Evolutionary conservation across 2,329 filamentous ascomycete genomes (phyloP).

Genomic region (Ceratocystiopsis minuta): DNA sequence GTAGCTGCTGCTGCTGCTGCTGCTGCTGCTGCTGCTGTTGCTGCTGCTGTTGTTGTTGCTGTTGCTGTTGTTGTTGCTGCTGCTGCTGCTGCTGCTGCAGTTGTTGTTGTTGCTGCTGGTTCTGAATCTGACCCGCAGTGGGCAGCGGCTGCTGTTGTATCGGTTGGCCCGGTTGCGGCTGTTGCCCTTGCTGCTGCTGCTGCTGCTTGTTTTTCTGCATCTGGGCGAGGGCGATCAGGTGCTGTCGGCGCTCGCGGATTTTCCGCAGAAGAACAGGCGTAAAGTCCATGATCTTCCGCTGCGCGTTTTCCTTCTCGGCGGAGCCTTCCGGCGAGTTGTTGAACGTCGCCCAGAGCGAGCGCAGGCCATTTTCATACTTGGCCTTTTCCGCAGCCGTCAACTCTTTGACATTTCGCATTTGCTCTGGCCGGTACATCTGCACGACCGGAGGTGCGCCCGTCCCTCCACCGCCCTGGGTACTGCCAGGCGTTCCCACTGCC

Average conservation of each 20-base stretch:
- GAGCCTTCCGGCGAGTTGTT: conserved; percentile 30
- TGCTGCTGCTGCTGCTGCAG: conserved; percentile 4
- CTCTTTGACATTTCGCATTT: conserved; percentile 31
- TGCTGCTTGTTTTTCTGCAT: background rate
- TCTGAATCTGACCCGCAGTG: background rate
- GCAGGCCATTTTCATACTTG: conserved; percentile 41
- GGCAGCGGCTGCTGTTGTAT: background rate
- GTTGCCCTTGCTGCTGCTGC: conserved; percentile 2
- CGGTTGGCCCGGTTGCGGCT: conserved; percentile 4
- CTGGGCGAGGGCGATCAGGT: background rate
- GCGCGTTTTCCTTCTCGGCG: conserved; percentile 29
- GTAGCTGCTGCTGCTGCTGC: conserved; percentile 3
- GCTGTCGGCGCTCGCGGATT: conserved; percentile 7
- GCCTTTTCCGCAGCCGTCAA: conserved; percentile 35
- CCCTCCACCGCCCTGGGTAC: background rate
- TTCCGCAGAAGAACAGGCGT: conserved; percentile 30
- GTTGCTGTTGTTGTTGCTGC: background rate
- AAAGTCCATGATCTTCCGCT: conserved; percentile 41
- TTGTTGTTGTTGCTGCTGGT: background rate
- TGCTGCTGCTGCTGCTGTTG: conserved; percentile 1
- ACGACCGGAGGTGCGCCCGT: too few relatives aligned
- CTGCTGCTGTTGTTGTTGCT: background rate
- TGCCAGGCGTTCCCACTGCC: conserved; percentile 2
- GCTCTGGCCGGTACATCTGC: conserved; percentile 29
- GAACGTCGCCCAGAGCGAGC: conserved; percentile 33